Evolutionary conservation across 2,329 filamentous ascomycete genomes (phyloP).

Genomic region (Macrophomina phaseolina): DNA sequence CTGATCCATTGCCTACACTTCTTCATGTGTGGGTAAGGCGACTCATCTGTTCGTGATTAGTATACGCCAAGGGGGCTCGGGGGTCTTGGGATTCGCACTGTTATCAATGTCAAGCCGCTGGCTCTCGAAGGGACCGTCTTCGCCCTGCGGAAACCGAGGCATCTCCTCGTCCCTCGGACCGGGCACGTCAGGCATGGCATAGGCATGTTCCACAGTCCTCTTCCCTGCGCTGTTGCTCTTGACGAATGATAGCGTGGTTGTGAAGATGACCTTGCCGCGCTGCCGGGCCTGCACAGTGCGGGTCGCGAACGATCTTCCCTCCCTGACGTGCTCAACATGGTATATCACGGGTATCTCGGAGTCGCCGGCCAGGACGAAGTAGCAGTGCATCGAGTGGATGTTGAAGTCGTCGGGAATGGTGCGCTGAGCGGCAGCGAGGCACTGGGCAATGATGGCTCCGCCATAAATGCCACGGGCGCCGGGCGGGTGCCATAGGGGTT

Average conservation of each 20-base stretch:
- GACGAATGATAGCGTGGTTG: conserved; percentile 89
- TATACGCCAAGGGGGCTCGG: not conserved
- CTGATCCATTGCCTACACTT: conserved; percentile 73
- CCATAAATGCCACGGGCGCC: conserved; percentile 94
- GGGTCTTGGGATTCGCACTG: conserved; percentile 40
- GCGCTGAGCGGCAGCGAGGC: conserved; percentile 81
- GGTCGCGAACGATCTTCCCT: conserved; percentile 88
- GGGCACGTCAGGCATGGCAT: conserved; percentile 56
- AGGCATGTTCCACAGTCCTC: conserved; percentile 68
- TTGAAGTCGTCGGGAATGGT: conserved; percentile 83
- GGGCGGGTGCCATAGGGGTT: conserved; percentile 88
- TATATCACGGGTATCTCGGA: conserved; percentile 86
- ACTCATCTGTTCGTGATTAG: conserved; percentile 45
- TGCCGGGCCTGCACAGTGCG: conserved; percentile 96
- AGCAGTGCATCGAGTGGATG: conserved; percentile 98
- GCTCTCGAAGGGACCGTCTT: conserved; percentile 62
- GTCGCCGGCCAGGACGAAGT: conserved; percentile 93
- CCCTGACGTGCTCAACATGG: conserved; percentile 89
- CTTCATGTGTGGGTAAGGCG: conserved; percentile 66
- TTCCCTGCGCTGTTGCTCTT: conserved; percentile 65
- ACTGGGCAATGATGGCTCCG: conserved; percentile 91
- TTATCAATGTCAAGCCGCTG: conserved; percentile 64
- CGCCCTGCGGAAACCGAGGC: conserved; percentile 36
- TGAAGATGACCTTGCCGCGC: conserved; percentile 88
- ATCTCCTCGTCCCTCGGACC: conserved; percentile 50